Conservation (phyloP, 768 basidiomycete species). For the Lactarius psammicola region DNA sequence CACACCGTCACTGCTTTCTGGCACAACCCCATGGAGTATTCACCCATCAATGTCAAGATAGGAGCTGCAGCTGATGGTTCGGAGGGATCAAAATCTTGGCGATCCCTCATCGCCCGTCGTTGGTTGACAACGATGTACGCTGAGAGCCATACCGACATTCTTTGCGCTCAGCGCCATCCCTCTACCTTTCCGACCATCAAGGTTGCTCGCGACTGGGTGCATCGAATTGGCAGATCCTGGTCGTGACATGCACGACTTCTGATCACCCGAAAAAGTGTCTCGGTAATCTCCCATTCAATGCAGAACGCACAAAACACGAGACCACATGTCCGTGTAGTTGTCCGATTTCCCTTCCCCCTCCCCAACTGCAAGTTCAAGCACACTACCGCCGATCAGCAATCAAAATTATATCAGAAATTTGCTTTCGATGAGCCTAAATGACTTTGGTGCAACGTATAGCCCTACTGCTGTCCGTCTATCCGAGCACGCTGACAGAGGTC, state of each 20-base stretch:
- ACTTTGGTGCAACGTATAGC: neutral
- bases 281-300: neutral
- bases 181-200: neutral
- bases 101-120: neutral
- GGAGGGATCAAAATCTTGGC: neutral
- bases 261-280: neutral
- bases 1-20: neutral
- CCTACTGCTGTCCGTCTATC: neutral
- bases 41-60: too few species aligned
- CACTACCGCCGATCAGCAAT: neutral
- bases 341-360: neutral
- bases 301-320: neutral
- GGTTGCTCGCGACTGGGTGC: neutral
- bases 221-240: neutral
- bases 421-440: neutral
- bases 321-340: too few species aligned
- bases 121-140: neutral
- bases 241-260: neutral
- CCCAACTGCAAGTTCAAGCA: neutral
- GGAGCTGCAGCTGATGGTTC: slow-evolving; percentile 10
- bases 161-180: too few species aligned
- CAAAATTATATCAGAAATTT: neutral
- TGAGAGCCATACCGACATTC: neutral
- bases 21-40: too few species aligned
- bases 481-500: neutral